phyloP scores from a whole-genome alignment of 2,329 filamentous ascomycete genomes.

The Coniochaeta hoffmannii region DNA sequence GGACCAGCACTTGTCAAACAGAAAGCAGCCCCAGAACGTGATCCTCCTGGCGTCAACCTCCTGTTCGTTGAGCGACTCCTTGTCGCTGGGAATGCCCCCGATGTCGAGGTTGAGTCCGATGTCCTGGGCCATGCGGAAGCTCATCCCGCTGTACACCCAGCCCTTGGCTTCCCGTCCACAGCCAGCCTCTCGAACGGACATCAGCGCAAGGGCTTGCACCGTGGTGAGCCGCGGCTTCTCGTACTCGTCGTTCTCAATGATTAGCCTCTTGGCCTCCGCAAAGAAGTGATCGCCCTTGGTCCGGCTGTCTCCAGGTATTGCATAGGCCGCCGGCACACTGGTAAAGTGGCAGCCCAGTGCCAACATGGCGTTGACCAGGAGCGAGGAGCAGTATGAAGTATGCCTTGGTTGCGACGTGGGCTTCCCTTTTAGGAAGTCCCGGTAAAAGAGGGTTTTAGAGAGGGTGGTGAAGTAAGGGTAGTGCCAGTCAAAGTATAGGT shows the following conservation, averaged over 20 bases:
- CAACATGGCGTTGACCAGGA: slow-evolving; percentile 91
- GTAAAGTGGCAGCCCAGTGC: slow-evolving; percentile 93
- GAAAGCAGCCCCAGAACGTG: slow-evolving; percentile 95
- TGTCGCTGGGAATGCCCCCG: slow-evolving; percentile 51
- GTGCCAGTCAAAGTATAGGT: slow-evolving; percentile 98
- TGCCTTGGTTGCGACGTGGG: slow-evolving; percentile 41
- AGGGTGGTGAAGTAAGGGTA: slow-evolving; percentile 93
- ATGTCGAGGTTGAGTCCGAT: slow-evolving; percentile 85
- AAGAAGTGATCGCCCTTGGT: slow-evolving; percentile 97
- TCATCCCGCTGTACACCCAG: slow-evolving; percentile 98
- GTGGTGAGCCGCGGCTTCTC: slow-evolving; percentile 83
- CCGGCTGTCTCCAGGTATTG: slow-evolving; percentile 62
- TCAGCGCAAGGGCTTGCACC: slow-evolving; percentile 85
- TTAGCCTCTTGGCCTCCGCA: slow-evolving; percentile 80
- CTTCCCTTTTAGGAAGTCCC: slow-evolving; percentile 71
- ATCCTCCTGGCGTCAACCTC: slow-evolving; percentile 85
- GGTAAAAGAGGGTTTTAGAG: slow-evolving; percentile 78
- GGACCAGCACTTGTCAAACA: slow-evolving; percentile 99
- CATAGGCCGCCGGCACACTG: slow-evolving; percentile 63
- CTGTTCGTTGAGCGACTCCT: slow-evolving; percentile 59
- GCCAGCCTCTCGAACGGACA: slow-evolving; percentile 94
- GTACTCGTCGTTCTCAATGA: slow-evolving; percentile 88
- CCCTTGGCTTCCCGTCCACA: slow-evolving; percentile 91
- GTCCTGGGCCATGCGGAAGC: slow-evolving; percentile 94
- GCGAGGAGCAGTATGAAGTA: slow-evolving; percentile 75